A percentile compares a stretch with the other conserved stretches of the same genome.
Conservation (phyloP, 306 rosid genomes). For the Vachellia collinsii region DNA sequence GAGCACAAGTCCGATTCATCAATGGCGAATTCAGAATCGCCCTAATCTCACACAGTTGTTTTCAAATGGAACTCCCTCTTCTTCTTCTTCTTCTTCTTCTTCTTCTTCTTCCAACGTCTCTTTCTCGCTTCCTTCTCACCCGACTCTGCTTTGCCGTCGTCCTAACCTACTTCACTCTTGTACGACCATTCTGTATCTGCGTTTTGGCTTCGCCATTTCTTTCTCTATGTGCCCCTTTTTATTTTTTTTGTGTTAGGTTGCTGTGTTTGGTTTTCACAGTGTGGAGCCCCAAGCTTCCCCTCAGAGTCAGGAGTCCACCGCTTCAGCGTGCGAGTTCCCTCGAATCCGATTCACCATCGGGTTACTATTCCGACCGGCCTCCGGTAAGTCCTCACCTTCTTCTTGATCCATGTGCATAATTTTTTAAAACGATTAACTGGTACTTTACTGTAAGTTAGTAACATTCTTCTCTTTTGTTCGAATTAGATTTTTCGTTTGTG, state of each 20-base stretch:
- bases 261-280: conserved; percentile 19
- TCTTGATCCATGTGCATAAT: no score
- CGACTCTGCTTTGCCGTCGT: conserved; percentile 22
- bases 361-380: conserved; percentile 30
- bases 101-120: conserved; percentile 34
- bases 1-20: conserved; percentile 11
- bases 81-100: conserved; percentile 41
- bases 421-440: not conserved
- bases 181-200: not conserved
- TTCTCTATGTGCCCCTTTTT: not conserved
- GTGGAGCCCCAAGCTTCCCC: conserved; percentile 32
- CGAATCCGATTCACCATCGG: conserved; percentile 44
- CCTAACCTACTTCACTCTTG: not conserved
- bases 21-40: conserved; percentile 14
- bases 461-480: not conserved
- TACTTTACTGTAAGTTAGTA: not conserved
- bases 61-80: conserved; percentile 9
- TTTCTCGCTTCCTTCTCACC: conserved; percentile 28
- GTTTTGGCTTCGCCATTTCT: not conserved
- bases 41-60: conserved; percentile 28
- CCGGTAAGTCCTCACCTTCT: conserved; percentile 43
- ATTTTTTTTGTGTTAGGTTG: not conserved
- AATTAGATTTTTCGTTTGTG: not conserved
- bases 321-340: conserved; percentile 35
- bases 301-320: conserved; percentile 40